Evolutionary conservation across 1,284 basidiomycete species (phyloP), one percentile per base, ranked within the genome.

Genomic region (Papiliotrema nemorosa): DNA sequence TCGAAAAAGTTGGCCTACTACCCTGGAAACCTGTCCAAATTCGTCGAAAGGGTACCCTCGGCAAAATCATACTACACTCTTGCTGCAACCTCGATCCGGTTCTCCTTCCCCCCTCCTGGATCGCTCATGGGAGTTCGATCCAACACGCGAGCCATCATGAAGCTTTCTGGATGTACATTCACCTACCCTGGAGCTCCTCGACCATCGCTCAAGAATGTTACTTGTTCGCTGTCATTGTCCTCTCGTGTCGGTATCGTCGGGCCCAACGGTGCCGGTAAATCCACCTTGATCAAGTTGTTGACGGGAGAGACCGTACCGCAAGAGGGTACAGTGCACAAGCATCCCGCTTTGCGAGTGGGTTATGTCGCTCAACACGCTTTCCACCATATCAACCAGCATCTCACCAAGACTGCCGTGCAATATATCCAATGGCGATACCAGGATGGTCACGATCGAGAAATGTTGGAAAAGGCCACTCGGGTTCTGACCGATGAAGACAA

Each of bases 341-440:
- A 98, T 71, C 94, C 94, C 31, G 83, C 92, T 37, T 78, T 98
- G 51, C 89, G 94, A 67, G 89, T 98, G 54, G 96, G 93, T 50
- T 97, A 97, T 76, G 92, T 98, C 62, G 94, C 94, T 10, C 94
- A 98, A 72, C 94, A 98, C 75, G 92, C 92, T 22, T 96, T 92
- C 53, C 91, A 94, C 78, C 92, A 96, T 73, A 88, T 93, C 66
- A 91, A 96, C 74, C 84, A 83, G 66, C 91, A 97, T 77, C 74
- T 96, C 41, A 90, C 94, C 75, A 94, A 96, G 78, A 94, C 91
- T 9, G 89, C 92, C 20, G 89, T 94, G 54, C 86, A 87, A 55
- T 97, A 97, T 71, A 96, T 97, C 65, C 90, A 94, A 77, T 98
- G 94, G 94, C 88, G 94, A 66, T 98, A 93, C 84, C 93, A 97